phyloP scores from a whole-genome alignment of 331 rosid genomes.

The Prunus yedoensis region DNA sequence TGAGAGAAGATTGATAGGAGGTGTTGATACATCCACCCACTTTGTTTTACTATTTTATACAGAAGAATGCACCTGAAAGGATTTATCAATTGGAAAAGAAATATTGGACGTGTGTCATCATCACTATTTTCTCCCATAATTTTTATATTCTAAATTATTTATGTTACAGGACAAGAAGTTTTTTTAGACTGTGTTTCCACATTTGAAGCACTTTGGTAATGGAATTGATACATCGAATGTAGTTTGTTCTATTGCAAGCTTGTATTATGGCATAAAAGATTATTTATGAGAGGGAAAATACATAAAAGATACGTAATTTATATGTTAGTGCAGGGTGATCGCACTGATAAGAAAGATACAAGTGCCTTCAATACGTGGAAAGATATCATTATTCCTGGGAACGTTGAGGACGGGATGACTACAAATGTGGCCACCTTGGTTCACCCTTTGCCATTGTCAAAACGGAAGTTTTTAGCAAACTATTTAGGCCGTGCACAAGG shows the following conservation, averaged over 20 bases:
- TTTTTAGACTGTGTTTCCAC: background rate
- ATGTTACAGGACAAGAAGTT: background rate
- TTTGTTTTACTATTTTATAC: background rate
- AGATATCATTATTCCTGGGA: slow-evolving; percentile 97
- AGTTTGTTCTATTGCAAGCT: background rate
- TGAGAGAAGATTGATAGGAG: background rate
- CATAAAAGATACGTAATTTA: slow-evolving; percentile 9
- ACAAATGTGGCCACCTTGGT: slow-evolving; percentile 39
- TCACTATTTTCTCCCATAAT: background rate
- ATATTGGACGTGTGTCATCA: too few species aligned
- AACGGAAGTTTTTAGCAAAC: slow-evolving; percentile 80
- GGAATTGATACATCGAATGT: background rate
- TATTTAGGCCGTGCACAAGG: slow-evolving; percentile 97
- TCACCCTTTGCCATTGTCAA: slow-evolving; percentile 77
- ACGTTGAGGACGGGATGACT: slow-evolving; percentile 82
- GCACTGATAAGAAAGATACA: slow-evolving; percentile 87
- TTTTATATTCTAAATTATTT: background rate
- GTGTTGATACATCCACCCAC: background rate
- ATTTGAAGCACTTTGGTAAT: background rate
- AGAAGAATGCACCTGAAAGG: background rate
- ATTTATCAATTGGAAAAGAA: background rate
- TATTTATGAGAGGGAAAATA: background rate
- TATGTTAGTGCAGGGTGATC: slow-evolving; percentile 73
- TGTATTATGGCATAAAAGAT: background rate
- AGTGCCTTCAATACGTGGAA: slow-evolving; percentile 96